These are phyloP conservation scores for Diplodia seriata DNA, from an alignment of 2,329 filamentous ascomycete species.

Conservation along the genomic window DNA sequence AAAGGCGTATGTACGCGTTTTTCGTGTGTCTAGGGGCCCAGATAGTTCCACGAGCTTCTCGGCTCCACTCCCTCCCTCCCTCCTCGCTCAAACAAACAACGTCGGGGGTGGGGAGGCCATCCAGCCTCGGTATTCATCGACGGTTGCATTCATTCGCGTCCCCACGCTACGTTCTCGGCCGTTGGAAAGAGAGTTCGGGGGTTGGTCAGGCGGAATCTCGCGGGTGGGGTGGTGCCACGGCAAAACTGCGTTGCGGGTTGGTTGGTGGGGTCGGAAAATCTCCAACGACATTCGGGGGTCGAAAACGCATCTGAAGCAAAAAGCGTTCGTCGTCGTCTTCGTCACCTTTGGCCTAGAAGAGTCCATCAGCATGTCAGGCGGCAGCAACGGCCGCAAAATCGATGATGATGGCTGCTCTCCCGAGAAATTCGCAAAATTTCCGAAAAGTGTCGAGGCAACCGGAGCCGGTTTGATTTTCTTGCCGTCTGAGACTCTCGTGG, in stretches of 20 bases:
- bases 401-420: background rate
- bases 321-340: background rate
- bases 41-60: background rate
- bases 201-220: background rate
- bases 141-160: background rate
- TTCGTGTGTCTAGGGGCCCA: background rate
- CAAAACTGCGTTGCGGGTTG: background rate
- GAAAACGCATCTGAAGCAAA: slow-evolving; percentile 1
- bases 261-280: too few species aligned
- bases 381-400: background rate
- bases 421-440: slow-evolving; percentile 2
- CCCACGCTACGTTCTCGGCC: background rate
- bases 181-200: background rate
- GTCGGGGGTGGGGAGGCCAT: background rate
- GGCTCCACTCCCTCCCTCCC: too few species aligned
- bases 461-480: slow-evolving; percentile 22
- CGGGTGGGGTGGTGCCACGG: background rate
- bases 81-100: too few species aligned
- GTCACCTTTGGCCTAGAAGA: background rate
- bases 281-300: background rate
- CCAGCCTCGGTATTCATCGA: background rate
- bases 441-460: background rate
- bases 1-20: background rate
- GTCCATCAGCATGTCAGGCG: background rate
- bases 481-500: slow-evolving; percentile 9